Base-by-base conservation (phyloP, 1,139 yeast species). In the Blastobotrys raffinosifermentans region DNA sequence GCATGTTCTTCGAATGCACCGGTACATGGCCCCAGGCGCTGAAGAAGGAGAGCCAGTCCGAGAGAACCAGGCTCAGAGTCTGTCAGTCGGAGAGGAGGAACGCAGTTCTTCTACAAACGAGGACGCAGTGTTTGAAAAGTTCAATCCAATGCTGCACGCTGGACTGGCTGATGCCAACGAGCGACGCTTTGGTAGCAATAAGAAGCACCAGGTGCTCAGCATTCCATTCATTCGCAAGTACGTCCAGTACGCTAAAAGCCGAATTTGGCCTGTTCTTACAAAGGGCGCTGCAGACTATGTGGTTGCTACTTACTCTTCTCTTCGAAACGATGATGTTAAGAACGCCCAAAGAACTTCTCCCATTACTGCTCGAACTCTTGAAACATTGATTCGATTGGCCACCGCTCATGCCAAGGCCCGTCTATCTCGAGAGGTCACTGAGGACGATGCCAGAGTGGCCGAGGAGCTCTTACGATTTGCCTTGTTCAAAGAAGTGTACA, bases 321-420 rank as follows among this genome's bases (percentile, higher is more conserved):
- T 91, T 49, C 75, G 99, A 66, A 87, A 87, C 56, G 94, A 89
- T 51, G 77, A 77, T 38, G 68, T 78, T 37, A 81, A 77, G 33
- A 73, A 70, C 46, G 80, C 79, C 51, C 84, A 80, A 57, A 78
- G 84, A 50, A 87, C 96, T 3, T 83, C 95, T 1, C 98, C 99
- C 26, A 86, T 93, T 49, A 91, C 99, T 2, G 96, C 98, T 16
- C 85, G 99, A 77, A 93, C 98, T 3, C 70, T 91, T 51, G 99
- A 91, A 65, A 91, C 99, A 0, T 70, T 91, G 51, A 91, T 91
- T 59, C 94, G 99, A 69, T 69, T 91, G 45, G 73, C 97, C 1
- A 85, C 97, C 1, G 98, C 98, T 0, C 99, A 91, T 61, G 98
- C 99, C 16, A 91, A 91, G 58, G 86, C 91, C 10, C 72, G 98